Base-by-base conservation (phyloP, 2,329 filamentous ascomycete genomes). In the Leptodontidium sp. region DNA sequence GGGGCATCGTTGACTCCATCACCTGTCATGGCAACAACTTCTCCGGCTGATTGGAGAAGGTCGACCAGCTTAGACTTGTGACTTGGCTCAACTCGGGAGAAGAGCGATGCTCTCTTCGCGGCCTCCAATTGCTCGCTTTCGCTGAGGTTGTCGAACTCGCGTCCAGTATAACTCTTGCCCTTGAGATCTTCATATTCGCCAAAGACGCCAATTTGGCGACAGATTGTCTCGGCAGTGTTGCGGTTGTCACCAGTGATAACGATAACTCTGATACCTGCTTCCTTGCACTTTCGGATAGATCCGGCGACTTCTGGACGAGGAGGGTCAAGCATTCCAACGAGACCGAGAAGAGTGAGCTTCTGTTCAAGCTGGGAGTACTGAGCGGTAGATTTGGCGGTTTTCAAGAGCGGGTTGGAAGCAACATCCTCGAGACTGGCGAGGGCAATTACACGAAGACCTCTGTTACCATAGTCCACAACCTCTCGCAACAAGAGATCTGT, bases 41-140 rank as follows among this genome's bases (percentile, higher is more conserved):
- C 93, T 70, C 93, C 93, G 62, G 93, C 86, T 68, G 93, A 93
- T 80, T 99, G 97, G 57, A 99, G 91, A 55, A 99, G 90, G 80
- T 99, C 96, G 59, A 99, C 95, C 57, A 99, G 89, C 82, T 93
- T 96, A n/a, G 93, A 97, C 87, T 99, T 99, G 87, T 99, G 96
- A 61, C 87, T 89, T 63, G 96, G 96, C 81, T 99, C 96, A 29
- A 97, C 97, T 72, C 96, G 92, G 45, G 96, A 99, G 84, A 99
- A 99, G 40, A 99, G 86, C 61, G 92, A 97, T 1, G 95, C 96
- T 53, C 84, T 89, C 82, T 92, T 93, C 61, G 93, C 95, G 24
- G 93, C 96, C 77, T 92, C 87, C 50, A 97, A 84, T 82, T 98
- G 90, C 79, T 97, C 92, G 73, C 83, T 84, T 38, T 93, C 87